These are phyloP conservation scores for Colletotrichum abscissum DNA, from an alignment of 2,329 filamentous ascomycete genomes.

Conservation along the genomic window DNA sequence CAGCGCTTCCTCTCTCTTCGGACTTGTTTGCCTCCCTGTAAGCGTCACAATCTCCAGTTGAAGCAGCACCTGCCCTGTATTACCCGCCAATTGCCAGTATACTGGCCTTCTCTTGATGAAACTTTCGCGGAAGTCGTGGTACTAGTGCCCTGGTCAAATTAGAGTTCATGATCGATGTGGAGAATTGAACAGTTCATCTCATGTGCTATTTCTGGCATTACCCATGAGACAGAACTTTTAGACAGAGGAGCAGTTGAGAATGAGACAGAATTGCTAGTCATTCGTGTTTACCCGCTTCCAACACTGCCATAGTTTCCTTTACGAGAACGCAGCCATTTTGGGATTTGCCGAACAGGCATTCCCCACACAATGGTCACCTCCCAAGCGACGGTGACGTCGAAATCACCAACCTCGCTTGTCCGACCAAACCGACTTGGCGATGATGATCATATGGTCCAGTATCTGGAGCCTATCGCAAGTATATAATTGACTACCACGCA, in stretches of 20 bases:
- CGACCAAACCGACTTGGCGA: slow-evolving; percentile 21
- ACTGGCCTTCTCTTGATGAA: too few relatives aligned
- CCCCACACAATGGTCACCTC: slow-evolving; percentile 20
- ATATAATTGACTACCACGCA: not conserved
- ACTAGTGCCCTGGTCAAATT: not conserved
- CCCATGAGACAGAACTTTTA: not conserved
- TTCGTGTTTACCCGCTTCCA: not conserved
- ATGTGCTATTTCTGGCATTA: slow-evolving; percentile 15
- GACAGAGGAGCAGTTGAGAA: not conserved
- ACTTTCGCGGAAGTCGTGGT: too few relatives aligned
- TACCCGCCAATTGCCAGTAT: too few relatives aligned
- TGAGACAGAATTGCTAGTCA: not conserved
- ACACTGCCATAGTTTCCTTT: not conserved
- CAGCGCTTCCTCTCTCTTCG: too few relatives aligned
- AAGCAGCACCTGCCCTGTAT: too few relatives aligned
- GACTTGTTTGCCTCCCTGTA: not conserved
- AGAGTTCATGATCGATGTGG: not conserved
- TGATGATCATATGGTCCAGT: not conserved
- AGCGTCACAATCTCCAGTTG: not conserved
- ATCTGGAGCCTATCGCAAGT: not conserved
- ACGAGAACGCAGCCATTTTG: not conserved
- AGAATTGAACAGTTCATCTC: not conserved
- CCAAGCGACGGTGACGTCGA: slow-evolving; percentile 25
- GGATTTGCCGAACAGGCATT: slow-evolving; percentile 20
- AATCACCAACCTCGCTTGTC: slow-evolving; percentile 16